Evolutionary conservation across 352 stramenopile genomes (phyloP).

Genomic region (Phytophthora palmivora): DNA sequence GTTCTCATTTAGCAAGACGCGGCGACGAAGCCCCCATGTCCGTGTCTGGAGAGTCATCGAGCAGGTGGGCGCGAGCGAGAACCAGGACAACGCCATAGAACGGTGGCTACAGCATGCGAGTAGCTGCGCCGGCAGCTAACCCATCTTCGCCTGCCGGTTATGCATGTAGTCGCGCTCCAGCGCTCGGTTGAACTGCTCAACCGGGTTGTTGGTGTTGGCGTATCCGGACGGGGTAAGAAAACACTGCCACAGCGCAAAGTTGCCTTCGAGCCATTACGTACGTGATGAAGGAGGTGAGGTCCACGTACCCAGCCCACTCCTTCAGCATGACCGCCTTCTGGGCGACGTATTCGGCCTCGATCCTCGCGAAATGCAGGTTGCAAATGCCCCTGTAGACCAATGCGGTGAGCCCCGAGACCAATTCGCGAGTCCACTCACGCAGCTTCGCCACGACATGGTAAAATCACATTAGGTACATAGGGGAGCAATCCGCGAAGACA

Average conservation of each 20-base stretch:
- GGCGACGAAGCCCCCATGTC: background rate
- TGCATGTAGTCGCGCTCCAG: constrained; percentile 38
- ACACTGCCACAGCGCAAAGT: constrained; percentile 19
- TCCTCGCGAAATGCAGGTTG: constrained; percentile 21
- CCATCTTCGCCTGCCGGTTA: constrained; percentile 4
- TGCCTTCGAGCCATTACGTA: background rate
- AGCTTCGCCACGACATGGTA: constrained; percentile 41
- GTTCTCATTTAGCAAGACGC: constrained; percentile 1
- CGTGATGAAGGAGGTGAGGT: background rate
- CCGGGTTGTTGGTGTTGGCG: constrained; percentile 30
- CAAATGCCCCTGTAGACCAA: constrained; percentile 23
- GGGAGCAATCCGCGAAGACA: background rate
- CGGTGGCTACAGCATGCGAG: constrained; percentile 5
- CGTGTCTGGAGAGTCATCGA: background rate
- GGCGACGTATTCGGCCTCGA: background rate
- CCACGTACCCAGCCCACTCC: background rate
- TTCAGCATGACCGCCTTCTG: background rate
- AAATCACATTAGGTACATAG: constrained; percentile 35
- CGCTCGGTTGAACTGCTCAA: constrained; percentile 10
- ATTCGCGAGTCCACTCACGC: constrained; percentile 5
- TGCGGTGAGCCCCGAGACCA: background rate
- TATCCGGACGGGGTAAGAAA: constrained; percentile 9
- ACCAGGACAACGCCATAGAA: background rate
- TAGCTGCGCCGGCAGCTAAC: background rate
- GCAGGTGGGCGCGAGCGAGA: background rate